Conservation (phyloP, 108 stramenopile genomes). For the Fragilaria crotonensis region DNA sequence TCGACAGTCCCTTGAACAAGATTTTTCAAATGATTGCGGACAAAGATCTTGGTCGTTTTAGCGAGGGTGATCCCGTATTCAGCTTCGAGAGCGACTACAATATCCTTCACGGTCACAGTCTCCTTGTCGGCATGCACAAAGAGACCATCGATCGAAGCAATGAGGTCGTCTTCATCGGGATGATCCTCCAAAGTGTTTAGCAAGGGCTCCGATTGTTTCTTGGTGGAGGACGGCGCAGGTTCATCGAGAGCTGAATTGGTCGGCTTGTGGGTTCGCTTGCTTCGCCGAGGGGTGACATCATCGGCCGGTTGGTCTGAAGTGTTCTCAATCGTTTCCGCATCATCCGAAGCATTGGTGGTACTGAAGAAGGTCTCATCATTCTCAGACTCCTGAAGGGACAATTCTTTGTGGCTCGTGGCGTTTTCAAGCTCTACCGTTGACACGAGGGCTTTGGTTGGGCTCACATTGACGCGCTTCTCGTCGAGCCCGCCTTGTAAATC, state of each 20-base stretch:
- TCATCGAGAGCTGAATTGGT: not conserved
- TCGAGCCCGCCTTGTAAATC: no score
- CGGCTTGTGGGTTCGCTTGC: constrained; percentile 5
- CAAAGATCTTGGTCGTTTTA: constrained; percentile 10
- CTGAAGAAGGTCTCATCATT: no score
- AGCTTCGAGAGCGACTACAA: constrained; percentile 12
- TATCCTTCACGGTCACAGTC: constrained; percentile 16
- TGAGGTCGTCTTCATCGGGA: constrained; percentile 6
- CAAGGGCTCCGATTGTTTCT: not conserved
- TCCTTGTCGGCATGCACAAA: constrained; percentile 18
- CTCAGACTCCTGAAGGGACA: no score
- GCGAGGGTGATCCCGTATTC: constrained; percentile 7
- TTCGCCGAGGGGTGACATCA: constrained; percentile 1
- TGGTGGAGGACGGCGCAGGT: not conserved
- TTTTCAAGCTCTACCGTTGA: no score
- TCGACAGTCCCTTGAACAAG: constrained; percentile 10
- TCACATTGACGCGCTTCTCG: no score
- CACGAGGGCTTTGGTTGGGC: no score
- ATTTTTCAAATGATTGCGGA: constrained; percentile 12
- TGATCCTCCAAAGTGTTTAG: not conserved
- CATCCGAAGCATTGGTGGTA: no score
- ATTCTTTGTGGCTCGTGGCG: no score
- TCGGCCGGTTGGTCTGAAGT: not conserved
- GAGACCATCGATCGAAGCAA: constrained; percentile 9
- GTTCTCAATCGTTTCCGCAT: not conserved